Evolutionary conservation across 345 rosid genomes (phyloP), one percentile per base, ranked within the genome.

Genomic region (Eucalyptus pauciflora): DNA sequence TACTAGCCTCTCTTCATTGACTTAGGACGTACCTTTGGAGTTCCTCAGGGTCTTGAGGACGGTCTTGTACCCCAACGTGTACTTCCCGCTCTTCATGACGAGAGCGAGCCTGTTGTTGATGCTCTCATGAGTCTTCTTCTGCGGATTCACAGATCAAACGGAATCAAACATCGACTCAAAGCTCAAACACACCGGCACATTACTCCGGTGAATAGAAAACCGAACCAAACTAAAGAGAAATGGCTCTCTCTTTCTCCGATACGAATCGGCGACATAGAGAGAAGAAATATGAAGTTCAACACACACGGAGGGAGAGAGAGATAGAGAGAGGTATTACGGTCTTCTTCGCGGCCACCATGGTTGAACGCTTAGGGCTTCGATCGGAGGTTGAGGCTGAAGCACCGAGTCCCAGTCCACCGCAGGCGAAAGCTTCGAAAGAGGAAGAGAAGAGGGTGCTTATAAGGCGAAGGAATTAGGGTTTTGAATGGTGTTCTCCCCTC

Each of bases 51-150:
- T 87, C 52, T 92, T 92, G 60, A 94, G 94, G 27, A 94, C 95
- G 58, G 95, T 93, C 87, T 94, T 94, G 92, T 93, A 93, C 2
- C 95, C 95, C 46, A 94, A 90, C 67, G 95, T 92, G 93, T 88
- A 93, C 86, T 91, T 93, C 50, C 95, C 95, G 89, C 94, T 93
- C 95, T 94, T 94, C 95, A 94, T 92, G 83, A 94, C 95, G 46
- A 94, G 91, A 88, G 95, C 94, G 81, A 94, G 88, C 87, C 95
- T 91, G 90, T 91, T 94, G 92, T 94, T 94, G 91, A 93, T 94
- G 88, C 94, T 93, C 90, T 94, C 95, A 91, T 94, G 95, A 33
- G 95, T 92, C 94, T 94, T 94, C 94, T 94, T 94, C 95, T 94
- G 91, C 86, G 48, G 85, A 76, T 76, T 76, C 85, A 76, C 48